Conservation (phyloP, 2,329 filamentous ascomycete species). For the Claviceps sp. region DNA sequence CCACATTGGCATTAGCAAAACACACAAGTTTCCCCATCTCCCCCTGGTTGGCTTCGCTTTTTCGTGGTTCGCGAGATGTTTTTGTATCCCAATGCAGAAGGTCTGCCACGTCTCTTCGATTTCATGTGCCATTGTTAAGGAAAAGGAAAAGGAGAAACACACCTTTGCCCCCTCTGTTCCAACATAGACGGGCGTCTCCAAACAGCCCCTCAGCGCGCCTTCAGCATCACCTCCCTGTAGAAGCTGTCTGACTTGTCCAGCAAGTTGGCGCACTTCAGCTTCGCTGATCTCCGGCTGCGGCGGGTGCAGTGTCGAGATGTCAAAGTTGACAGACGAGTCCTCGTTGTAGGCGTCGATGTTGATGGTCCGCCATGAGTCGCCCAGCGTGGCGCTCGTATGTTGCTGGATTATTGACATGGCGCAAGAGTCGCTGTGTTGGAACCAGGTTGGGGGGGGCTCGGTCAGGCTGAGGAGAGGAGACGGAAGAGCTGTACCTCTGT, state of each 20-base stretch:
- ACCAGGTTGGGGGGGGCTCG: neutral
- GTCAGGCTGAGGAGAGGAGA: neutral
- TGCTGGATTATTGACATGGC: conserved; percentile 56
- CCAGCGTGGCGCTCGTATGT: conserved; percentile 44
- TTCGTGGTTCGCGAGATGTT: too few species aligned
- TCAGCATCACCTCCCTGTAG: conserved; percentile 77
- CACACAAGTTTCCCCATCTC: too few species aligned
- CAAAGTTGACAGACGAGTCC: conserved; percentile 85
- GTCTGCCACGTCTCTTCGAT: neutral
- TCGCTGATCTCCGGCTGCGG: conserved; percentile 61
- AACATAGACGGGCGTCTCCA: conserved; percentile 74
- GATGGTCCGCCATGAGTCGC: conserved; percentile 71
- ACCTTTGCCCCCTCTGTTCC: conserved; percentile 46
- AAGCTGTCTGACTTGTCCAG: conserved; percentile 74
- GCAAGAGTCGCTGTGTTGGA: neutral
- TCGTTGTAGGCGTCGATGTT: conserved; percentile 86
- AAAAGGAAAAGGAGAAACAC: conserved; percentile 2
- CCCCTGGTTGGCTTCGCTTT: too few species aligned
- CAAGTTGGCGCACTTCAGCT: conserved; percentile 63
- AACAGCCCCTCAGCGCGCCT: conserved; percentile 68
- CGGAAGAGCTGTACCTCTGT: neutral
- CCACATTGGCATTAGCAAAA: neutral
- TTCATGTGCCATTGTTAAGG: neutral
- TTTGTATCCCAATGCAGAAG: neutral
- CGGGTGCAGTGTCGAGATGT: conserved; percentile 69